Evolutionary conservation across 1,284 basidiomycete species (phyloP), one percentile per base, ranked within the genome.

Genomic region (Fomitopsis palustris): DNA sequence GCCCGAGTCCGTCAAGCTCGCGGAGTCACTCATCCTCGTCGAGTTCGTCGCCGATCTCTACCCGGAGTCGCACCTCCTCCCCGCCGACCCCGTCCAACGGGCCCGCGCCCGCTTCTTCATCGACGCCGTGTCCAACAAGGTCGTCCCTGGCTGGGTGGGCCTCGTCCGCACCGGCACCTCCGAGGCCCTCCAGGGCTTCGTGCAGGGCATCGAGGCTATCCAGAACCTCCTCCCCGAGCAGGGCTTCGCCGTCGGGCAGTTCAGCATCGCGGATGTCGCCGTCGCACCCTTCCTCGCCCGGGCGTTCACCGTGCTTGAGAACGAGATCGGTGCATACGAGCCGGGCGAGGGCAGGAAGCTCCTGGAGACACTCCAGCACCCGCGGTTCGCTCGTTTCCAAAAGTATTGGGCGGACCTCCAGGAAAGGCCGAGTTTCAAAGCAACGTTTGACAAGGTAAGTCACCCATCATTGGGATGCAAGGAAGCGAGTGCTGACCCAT

Each of bases 101-200:
- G 86, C 86, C 5, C 75, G 78, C 56, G 81, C 77, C 2, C 82
- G 86, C 9, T 82, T 86, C 69, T 85, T 88, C 74, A 81, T 84
- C 62, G 82, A 87, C 55, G 71, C 72, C 4, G 73, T 81, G 41
- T 73, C 76, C 6, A 78, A 72, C 56, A 81, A 80, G 62, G 68
- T 82, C 60, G 41, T 69, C n/a, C 75, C 79, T 0, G 77, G 69
- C 23, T 62, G 59, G 55, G 47, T 25, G 55, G 55, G 54, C 19
- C 62, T 69, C 57, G 42, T 74, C 38, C 74, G 79, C 55, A 45
- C 76, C 17, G 29, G 67, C 16, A 69, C 71, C 0, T 84, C 81
- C 9, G 79, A 78, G 17, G 31, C 49, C 2, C 4, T n/a, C n/a
- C 31, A 52, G 31, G 49, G 31, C 3, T 47, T 47, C 45, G 19